Conservation (phyloP, 2,329 filamentous ascomycete species). For the Sordariomycetes sp. region DNA sequence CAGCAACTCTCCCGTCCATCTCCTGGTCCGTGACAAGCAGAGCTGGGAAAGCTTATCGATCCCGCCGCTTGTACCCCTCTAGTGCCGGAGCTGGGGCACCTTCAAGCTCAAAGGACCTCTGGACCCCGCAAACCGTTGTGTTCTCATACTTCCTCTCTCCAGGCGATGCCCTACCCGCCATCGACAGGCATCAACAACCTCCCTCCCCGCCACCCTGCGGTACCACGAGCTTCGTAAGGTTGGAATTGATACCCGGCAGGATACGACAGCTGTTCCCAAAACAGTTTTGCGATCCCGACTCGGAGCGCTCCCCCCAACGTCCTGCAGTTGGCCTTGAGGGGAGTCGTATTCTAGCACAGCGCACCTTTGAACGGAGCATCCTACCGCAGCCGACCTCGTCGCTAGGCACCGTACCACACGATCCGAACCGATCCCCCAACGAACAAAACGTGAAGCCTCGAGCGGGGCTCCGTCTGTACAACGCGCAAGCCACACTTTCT, state of each 20-base stretch:
- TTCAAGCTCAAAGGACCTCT: background rate
- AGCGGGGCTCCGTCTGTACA: background rate
- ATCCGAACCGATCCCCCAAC: background rate
- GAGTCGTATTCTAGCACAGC: constrained; percentile 1
- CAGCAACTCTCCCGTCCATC: background rate
- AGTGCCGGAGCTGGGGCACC: background rate
- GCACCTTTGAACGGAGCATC: background rate
- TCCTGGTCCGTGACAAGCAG: background rate
- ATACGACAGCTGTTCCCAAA: background rate
- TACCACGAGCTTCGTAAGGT: background rate
- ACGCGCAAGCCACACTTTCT: background rate
- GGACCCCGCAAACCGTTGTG: constrained; percentile 2
- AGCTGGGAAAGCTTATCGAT: background rate
- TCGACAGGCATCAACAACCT: constrained; percentile 1
- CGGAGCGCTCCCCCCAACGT: constrained; percentile 5
- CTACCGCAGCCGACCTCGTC: background rate
- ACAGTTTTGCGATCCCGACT: background rate
- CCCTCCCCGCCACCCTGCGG: background rate
- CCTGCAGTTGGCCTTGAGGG: constrained; percentile 2
- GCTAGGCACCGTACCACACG: background rate
- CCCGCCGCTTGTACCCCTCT: background rate
- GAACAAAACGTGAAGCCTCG: background rate
- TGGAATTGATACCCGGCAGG: background rate
- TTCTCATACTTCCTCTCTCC: background rate
- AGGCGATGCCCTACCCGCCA: background rate